Conservation (phyloP, 192 early-diverging fungal genomes). For the Umbelopsis vinacea region DNA sequence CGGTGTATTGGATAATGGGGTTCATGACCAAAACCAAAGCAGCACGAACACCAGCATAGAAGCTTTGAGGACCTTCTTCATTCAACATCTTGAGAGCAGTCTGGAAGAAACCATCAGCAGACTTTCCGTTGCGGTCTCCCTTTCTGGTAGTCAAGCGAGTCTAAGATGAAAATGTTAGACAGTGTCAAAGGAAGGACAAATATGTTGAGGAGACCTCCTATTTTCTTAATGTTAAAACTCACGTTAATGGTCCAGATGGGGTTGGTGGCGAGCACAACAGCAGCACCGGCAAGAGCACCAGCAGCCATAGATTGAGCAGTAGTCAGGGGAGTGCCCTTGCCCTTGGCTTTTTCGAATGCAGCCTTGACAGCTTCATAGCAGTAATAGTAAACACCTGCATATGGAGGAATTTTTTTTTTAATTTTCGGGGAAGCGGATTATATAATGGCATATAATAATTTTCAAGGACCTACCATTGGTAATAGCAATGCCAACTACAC, state of each 20-base stretch:
- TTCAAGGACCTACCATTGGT: constrained; percentile 81
- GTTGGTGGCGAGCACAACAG: constrained; percentile 89
- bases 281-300: constrained; percentile 87
- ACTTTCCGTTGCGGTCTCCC: constrained; percentile 52
- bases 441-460: not conserved
- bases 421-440: not conserved
- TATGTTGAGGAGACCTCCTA: not conserved
- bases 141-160: constrained; percentile 88
- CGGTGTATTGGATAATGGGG: constrained; percentile 99
- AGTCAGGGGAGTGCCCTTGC: constrained; percentile 66
- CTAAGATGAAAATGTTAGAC: constrained; percentile 37
- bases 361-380: constrained; percentile 91
- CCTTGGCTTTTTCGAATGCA: constrained; percentile 72
- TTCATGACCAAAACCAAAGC: constrained; percentile 98
- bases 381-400: constrained; percentile 66
- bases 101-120: constrained; percentile 38
- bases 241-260: constrained; percentile 99
- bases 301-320: constrained; percentile 92
- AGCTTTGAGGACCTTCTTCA: constrained; percentile 84
- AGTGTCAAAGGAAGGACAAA: not conserved
- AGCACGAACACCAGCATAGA: constrained; percentile 93
- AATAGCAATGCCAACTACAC: constrained; percentile 94
- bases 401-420: constrained; percentile 5
- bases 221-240: no score
- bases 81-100: constrained; percentile 71